Conservation (phyloP, 768 basidiomycete species). For the Pulveroboletus frians region DNA sequence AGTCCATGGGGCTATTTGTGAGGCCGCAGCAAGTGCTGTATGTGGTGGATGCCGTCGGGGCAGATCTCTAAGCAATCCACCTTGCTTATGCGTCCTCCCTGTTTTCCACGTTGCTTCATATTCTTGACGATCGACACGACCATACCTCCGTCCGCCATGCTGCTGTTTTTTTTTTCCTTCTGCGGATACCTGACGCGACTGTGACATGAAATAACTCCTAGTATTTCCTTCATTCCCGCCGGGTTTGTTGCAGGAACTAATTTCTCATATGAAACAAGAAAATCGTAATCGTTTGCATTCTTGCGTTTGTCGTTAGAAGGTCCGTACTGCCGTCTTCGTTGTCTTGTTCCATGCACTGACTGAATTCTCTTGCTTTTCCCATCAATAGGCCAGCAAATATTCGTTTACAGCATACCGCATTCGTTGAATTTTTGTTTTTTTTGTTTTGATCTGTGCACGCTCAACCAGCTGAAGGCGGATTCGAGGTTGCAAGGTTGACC, state of each 20-base stretch:
- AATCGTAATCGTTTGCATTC: conserved; percentile 14
- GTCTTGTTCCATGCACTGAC: not conserved
- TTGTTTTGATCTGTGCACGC: not conserved
- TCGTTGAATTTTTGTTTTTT: conserved; percentile 7
- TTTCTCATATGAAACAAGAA: conserved; percentile 16
- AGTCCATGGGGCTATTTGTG: conserved; percentile 75
- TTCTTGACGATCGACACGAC: conserved; percentile 12
- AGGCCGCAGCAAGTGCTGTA: conserved; percentile 83
- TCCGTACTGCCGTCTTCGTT: not conserved
- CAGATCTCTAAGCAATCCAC: conserved; percentile 42
- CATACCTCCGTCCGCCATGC: not conserved
- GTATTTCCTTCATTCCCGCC: conserved; percentile 10
- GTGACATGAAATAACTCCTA: conserved; percentile 10
- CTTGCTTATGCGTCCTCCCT: not conserved
- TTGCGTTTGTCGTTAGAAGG: conserved; percentile 1
- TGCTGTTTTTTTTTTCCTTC: not conserved
- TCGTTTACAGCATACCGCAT: conserved; percentile 16
- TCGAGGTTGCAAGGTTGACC: not conserved
- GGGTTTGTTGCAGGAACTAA: conserved; percentile 20
- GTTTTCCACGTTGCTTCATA: not conserved
- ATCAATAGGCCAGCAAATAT: not conserved
- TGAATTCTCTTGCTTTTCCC: not conserved
- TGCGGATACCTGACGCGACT: conserved; percentile 8
- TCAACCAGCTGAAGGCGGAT: conserved; percentile 1
- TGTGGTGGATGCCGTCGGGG: conserved; percentile 77